phyloP scores from a whole-genome alignment of 257 asterid species.

The Lycium ferocissimum region DNA sequence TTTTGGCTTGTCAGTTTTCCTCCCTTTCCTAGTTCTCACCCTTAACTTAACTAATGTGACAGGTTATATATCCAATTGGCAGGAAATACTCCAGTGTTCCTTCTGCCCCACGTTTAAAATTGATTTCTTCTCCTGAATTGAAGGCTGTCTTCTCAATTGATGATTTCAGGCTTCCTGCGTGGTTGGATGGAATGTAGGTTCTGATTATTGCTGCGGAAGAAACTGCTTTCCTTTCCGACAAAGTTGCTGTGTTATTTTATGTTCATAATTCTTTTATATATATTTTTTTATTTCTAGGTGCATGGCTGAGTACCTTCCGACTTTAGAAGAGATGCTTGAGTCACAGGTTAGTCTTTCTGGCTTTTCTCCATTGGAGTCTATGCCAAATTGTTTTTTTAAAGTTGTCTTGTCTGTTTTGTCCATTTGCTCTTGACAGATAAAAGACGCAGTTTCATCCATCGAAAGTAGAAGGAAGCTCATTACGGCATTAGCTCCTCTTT shows the following conservation, averaged over 20 bases:
- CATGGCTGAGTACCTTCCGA: constrained; percentile 92
- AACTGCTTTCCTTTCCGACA: background rate
- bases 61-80: constrained; percentile 86
- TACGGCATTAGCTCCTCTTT: constrained; percentile 63
- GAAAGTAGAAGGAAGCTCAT: constrained; percentile 82
- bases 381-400: background rate
- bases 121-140: constrained; percentile 83
- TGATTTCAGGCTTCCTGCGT: constrained; percentile 87
- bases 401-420: constrained; percentile 6
- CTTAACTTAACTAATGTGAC: constrained; percentile 26
- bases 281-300: constrained; percentile 59
- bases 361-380: background rate
- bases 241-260: background rate
- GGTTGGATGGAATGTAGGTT: constrained; percentile 96
- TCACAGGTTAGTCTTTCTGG: constrained; percentile 66
- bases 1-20: background rate
- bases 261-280: constrained; percentile 14
- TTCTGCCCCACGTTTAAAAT: constrained; percentile 78
- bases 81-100: constrained; percentile 63
- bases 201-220: background rate
- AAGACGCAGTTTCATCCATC: constrained; percentile 73
- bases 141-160: constrained; percentile 80
- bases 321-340: constrained; percentile 72
- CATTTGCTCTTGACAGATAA: constrained; percentile 56
- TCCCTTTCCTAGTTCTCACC: constrained; percentile 24